Evolutionary conservation across 2,329 filamentous ascomycete genomes (phyloP).

Genomic region (Plenodomus lindquistii): DNA sequence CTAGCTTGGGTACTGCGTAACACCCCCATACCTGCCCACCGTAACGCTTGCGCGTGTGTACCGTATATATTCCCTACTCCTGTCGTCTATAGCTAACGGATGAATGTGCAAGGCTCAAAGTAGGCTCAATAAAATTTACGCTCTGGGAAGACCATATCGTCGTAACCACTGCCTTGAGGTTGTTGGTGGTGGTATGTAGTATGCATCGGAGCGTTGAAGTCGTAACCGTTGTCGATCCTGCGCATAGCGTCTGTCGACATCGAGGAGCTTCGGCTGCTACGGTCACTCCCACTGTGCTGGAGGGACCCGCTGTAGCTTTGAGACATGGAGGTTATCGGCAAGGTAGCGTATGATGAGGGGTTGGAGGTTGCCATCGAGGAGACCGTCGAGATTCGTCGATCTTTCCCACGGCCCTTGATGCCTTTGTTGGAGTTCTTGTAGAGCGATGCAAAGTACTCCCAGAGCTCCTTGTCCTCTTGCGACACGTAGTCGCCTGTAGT

Average conservation of each 20-base stretch:
- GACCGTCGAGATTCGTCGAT: slow-evolving; percentile 64
- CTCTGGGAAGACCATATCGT: slow-evolving; percentile 44
- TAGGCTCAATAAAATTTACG: slow-evolving; percentile 34
- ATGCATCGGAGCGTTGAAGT: slow-evolving; percentile 37
- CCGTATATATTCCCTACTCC: slow-evolving; percentile 2
- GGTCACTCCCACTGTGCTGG: slow-evolving; percentile 35
- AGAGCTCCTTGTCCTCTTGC: slow-evolving; percentile 73
- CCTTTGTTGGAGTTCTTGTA: slow-evolving; percentile 99
- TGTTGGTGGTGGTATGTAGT: slow-evolving; percentile 24
- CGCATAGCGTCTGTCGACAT: slow-evolving; percentile 36
- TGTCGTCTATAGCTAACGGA: background rate
- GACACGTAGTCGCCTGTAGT: slow-evolving; percentile 65
- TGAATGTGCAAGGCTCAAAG: background rate
- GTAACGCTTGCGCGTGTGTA: slow-evolving; percentile 4
- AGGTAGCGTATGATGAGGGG: slow-evolving; percentile 27
- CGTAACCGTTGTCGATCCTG: slow-evolving; percentile 30
- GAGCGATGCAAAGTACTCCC: slow-evolving; percentile 81
- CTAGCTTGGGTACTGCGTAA: slow-evolving; percentile 21
- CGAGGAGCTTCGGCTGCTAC: slow-evolving; percentile 42
- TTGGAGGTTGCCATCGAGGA: slow-evolving; percentile 30
- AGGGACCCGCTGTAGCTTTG: slow-evolving; percentile 27
- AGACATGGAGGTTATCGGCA: slow-evolving; percentile 24
- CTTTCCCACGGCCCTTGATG: slow-evolving; percentile 93
- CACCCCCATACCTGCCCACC: slow-evolving; percentile 4
- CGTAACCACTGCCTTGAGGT: slow-evolving; percentile 29